Evolutionary conservation across 768 basidiomycete species (phyloP).

Genomic region (Clitopilus passeckerianus): DNA sequence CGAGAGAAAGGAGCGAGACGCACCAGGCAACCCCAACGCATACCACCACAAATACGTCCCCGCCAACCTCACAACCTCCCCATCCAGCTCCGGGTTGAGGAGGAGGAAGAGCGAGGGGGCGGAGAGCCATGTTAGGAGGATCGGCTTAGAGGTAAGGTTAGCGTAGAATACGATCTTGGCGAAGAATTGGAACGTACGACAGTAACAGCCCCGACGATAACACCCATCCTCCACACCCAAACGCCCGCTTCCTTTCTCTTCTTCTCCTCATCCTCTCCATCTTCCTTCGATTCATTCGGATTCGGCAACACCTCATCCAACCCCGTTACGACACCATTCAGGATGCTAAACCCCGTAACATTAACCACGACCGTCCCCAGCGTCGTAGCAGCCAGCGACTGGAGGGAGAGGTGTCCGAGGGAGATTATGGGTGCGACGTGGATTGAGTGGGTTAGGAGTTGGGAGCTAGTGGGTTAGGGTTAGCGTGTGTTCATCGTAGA

Average conservation of each 20-base stretch:
- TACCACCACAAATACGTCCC: neutral
- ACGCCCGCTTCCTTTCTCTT: too few species aligned
- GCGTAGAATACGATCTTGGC: too few species aligned
- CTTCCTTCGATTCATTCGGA: too few species aligned
- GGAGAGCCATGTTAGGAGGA: neutral
- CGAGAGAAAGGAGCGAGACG: neutral
- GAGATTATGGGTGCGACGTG: slow-evolving; percentile 53
- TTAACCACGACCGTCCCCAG: slow-evolving; percentile 68
- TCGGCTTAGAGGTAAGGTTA: neutral
- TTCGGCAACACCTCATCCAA: slow-evolving; percentile 89
- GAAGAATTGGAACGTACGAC: too few species aligned
- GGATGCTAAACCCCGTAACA: slow-evolving; percentile 72
- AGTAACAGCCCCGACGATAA: too few species aligned
- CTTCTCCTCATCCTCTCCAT: too few species aligned
- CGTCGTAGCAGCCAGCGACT: slow-evolving; percentile 78
- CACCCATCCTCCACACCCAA: too few species aligned
- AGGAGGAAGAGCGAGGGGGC: neutral
- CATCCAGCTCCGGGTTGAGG: neutral
- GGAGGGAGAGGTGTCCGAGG: slow-evolving; percentile 87
- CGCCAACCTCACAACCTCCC: neutral
- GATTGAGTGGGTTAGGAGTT: neutral
- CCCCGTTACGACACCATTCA: slow-evolving; percentile 76
- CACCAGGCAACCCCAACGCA: neutral
- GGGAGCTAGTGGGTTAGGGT: neutral
- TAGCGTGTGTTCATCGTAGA: neutral